Conservation (phyloP, 1,139 yeast genomes). For the Kazachstania sp. region DNA sequence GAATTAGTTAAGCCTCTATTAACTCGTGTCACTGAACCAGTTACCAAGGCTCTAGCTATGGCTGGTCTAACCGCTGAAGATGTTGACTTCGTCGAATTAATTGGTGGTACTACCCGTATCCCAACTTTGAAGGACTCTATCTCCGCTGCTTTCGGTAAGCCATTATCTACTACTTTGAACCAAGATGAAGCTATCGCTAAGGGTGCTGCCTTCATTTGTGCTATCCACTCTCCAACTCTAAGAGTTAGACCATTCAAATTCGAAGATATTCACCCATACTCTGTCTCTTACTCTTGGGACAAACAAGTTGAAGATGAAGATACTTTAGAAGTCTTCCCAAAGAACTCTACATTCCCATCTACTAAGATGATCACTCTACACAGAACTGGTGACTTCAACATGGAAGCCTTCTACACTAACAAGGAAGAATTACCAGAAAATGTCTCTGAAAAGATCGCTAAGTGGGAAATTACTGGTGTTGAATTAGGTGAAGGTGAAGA, state of each 20-base stretch:
- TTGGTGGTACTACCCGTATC: constrained; percentile 98
- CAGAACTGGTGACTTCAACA: constrained; percentile 82
- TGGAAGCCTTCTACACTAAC: constrained; percentile 81
- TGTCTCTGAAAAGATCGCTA: constrained; percentile 57
- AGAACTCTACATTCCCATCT: constrained; percentile 86
- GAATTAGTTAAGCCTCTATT: constrained; percentile 77
- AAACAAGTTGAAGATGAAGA: constrained; percentile 82
- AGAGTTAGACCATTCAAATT: constrained; percentile 98
- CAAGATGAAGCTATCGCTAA: constrained; percentile 99
- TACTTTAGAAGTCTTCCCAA: constrained; percentile 94
- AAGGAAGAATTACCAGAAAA: constrained; percentile 66
- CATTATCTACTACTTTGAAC: constrained; percentile 87
- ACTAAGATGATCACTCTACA: constrained; percentile 91
- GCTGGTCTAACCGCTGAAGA: constrained; percentile 69
- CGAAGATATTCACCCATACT: constrained; percentile 86
- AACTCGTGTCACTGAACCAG: constrained; percentile 65
- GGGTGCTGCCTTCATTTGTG: constrained; percentile 99
- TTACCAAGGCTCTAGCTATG: constrained; percentile 71
- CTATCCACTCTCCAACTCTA: constrained; percentile 97
- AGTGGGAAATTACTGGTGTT: constrained; percentile 84
- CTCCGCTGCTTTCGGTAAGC: constrained; percentile 74
- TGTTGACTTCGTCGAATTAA: constrained; percentile 83
- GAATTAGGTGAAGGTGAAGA: constrained; percentile 67
- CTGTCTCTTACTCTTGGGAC: constrained; percentile 95
- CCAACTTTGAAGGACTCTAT: constrained; percentile 83